Evolutionary conservation across 192 early-diverging fungal genomes (phyloP), one percentile per base, ranked within the genome.

Genomic region (Coemansia sp.): DNA sequence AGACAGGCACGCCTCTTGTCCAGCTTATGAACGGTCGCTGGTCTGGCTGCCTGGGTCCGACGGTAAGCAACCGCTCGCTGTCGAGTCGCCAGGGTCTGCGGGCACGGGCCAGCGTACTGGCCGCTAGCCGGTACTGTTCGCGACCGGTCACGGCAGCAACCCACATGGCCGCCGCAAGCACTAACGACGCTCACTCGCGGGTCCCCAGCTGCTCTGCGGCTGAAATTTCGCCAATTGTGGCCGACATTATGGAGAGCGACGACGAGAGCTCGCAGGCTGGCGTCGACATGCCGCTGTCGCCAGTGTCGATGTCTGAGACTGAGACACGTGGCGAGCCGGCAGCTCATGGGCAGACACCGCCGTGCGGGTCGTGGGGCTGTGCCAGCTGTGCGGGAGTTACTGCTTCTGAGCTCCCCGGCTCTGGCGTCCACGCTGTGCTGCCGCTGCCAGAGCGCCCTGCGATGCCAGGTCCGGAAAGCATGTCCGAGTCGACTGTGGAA

Each of bases 31-130:
- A 66, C 49, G 55, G 55, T 14, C 64, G 70, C 9, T 73, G 70
- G 70, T 49, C 53, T 1, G 70, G 70, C 8, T 66, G 64, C 25
- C 49, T 73, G 56, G 61, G 60, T 21, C 71, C 65, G 54, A 62
- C 71, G 41, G 47, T 73, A 15, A 61, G 59, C 71, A 67, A 61
- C 61, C 64, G 65, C 51, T 69, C 67, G 60, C 67, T 69, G 67
- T 56, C 67, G 56, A 59, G 68, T 57, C 60, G 68, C 23, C 53
- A 58, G 17, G 62, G 57, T 11, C 66, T 60, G 51, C 41, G 51
- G 15, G 60, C 65, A 23, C 64, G 59, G 37, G 48, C 70, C 19
- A 69, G 67, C 47, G 67, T 52, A 24, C 53, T 62, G 54, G 41
- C 54, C 5, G 43, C 59, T 45, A n/a, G 37, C 10, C 35, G 53